Conservation (phyloP, 345 rosid genomes). For the Aurinia saxatilis region DNA sequence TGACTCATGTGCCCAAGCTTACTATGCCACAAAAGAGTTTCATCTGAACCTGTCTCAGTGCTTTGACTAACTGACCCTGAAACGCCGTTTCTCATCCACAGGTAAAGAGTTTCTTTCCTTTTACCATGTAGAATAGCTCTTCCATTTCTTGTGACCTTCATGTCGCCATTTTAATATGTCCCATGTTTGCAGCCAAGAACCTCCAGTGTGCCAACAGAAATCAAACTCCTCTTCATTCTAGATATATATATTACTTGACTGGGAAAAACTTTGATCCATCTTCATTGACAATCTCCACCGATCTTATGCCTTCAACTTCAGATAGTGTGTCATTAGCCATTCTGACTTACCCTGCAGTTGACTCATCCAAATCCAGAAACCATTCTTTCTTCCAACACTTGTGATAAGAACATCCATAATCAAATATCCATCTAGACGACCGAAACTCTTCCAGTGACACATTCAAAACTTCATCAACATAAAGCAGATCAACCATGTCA, state of each 20-base stretch:
- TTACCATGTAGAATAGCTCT: no score
- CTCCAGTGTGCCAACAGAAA: not conserved
- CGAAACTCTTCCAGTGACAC: not conserved
- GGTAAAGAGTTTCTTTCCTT: no score
- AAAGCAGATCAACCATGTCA: not conserved
- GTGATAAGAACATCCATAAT: not conserved
- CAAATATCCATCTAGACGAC: not conserved
- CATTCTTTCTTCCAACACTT: not conserved
- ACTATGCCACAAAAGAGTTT: no score
- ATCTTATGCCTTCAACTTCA: not conserved
- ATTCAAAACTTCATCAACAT: not conserved
- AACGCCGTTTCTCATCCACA: no score
- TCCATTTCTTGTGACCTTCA: no score
- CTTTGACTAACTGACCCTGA: no score
- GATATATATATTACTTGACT: not conserved
- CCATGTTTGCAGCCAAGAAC: no score
- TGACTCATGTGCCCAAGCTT: not conserved
- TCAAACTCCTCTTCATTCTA: not conserved
- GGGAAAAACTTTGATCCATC: not conserved
- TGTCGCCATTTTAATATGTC: no score
- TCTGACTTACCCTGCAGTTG: not conserved
- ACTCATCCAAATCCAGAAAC: not conserved
- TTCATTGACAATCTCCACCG: not conserved
- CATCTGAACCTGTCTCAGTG: no score
- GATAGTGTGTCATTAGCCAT: not conserved